Evolutionary conservation across 2,329 filamentous ascomycete genomes (phyloP), one percentile per base, ranked within the genome.

Genomic region (Venturia effusa): DNA sequence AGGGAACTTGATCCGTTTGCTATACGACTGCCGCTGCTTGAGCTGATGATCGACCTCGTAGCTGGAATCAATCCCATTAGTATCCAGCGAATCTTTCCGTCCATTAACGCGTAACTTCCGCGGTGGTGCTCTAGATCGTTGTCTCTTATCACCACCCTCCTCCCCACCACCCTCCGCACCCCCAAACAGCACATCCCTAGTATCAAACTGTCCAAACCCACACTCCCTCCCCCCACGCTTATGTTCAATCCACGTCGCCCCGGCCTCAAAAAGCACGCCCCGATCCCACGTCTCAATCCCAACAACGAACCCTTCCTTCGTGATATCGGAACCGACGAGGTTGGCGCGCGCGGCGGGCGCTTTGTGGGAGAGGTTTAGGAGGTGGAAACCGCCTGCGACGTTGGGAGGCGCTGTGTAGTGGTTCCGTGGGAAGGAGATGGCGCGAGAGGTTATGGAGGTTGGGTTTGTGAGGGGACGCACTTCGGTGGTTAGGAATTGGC

Each of bases 131-230:
- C 34, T 57, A 13, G 8, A 15, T 13, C 22, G 10, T 3, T 17
- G n/a, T n/a, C n/a, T n/a, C n/a, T n/a, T n/a, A n/a, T n/a, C 51
- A 57, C 34, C 34, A 3, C 15, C 13, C 39, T 22, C 64, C 51
- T 64, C 22, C 41, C 10, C 60, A 10, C 27, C 39, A n/a, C 19
- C 39, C 39, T n/a, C 45, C 30, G n/a, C 48, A 37, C 51, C 59
- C 51, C 11, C 39, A 63, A 40, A 19, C 6, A 51, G 30, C 10
- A 66, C 55, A 54, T 69, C 66, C 19, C 65, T 43, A 13, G 70
- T 71, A 61, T 72, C 70, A 57, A 71, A 70, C 41, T 70, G 69
- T 3, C 70, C 70, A 45, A 70, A 71, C 6, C 64, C 48, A 64
- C 69, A 70, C 41, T 71, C 69, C 32, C 66, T 66, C 4, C 70